Base-by-base conservation (phyloP, 768 basidiomycete species). In the Pleurotus pulmonarius region DNA sequence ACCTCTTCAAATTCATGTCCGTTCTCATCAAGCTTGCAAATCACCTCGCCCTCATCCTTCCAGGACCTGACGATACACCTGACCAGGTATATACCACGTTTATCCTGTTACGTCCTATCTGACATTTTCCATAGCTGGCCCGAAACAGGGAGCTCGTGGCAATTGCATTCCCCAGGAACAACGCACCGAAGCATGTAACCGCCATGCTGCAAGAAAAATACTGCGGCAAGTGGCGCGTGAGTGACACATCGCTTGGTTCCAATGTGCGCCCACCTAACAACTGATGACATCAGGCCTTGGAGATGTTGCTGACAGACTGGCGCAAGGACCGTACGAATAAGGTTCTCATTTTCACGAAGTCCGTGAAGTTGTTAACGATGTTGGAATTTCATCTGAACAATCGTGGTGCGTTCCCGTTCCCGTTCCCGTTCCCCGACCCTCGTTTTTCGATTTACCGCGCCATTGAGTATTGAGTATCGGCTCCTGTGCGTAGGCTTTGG, bases 281-380 rank as follows among this genome's bases (percentile, higher is more conserved):
- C 11, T 1, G 15, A 47, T 24, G 3, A n/a, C n/a, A 4, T 1
- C 60, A 94, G 90, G 82, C 91, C 0, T 73, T 94, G 6, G 77
- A 86, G 57, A 73, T 75, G 5, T 72, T 90, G 2, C 73, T 98
- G 18, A 80, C 78, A 46, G 80, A 86, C 45, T 86, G 87, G 82
- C 79, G 81, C 63, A 81, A 81, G 61, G 84, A 86, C 46, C 64
- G 63, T 5, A 76, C 80, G 0, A 94, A 91, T 71, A 98, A 97
- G 72, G 92, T 97, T 40, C 76, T 98, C 43, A 86, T 98, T 57
- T 98, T 98, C 71, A 94, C 94, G 2, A 94, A 94, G 67, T 90
- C 92, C 1, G 91, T 95, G 55, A 93, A 94, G 67, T 72, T 98
- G 22, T 75, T 98, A 11, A 87, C 90, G 15, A 92, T 94, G 85